Base-by-base conservation (phyloP, 208 protist species). In the Plasmodiophora brassicae region DNA sequence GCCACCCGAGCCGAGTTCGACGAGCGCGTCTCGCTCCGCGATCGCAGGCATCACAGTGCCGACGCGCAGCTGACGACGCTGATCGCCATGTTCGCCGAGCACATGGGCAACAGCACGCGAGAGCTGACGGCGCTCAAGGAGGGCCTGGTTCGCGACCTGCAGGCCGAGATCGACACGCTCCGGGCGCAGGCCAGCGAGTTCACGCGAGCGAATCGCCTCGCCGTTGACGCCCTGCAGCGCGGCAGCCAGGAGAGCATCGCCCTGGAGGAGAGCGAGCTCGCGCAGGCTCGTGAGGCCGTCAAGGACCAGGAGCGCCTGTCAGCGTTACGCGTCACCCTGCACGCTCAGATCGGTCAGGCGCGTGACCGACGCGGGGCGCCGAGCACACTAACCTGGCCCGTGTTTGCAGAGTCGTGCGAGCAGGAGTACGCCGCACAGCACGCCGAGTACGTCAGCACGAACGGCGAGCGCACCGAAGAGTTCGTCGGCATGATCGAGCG, bases 251-350 rank as follows among this genome's bases (percentile, higher is more conserved):
- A 78, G 5, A 38, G 5, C 32, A 38, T 38, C 14, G 5, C 65
- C n/a, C 10, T 78, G 10, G 65, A n/a, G 32, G 65, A 78, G 20
- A 78, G 14, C 65, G 65, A 78, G n/a, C 41, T 78, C n/a, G 41
- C 41, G 65, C 65, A 78, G 65, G 65, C 65, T 32, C 5, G 65
- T 44, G 65, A 78, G 41, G 20, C n/a, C 5, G n/a, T 38, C n/a
- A 78, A 78, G n/a, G 65, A 78, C n/a, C 65, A 78, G 65, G 65
- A 78, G n/a, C 5, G n/a, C 10, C n/a, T 78, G n/a, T 44, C 65
- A 32, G 41, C 65, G 41, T 32, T 78, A 5, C 65, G 65, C 32
- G 10, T 78, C 32, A 5, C 5, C 20, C n/a, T 78, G 5, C 14
- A 8, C 20, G 32, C 65, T 14, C 65, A 78, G 65, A 5, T 78